Percentiles rank a stretch among this genome's conserved stretches.
Conservation (phyloP, 225 moss, liverwort and hornwort species). For the Marchantia paleacea region DNA sequence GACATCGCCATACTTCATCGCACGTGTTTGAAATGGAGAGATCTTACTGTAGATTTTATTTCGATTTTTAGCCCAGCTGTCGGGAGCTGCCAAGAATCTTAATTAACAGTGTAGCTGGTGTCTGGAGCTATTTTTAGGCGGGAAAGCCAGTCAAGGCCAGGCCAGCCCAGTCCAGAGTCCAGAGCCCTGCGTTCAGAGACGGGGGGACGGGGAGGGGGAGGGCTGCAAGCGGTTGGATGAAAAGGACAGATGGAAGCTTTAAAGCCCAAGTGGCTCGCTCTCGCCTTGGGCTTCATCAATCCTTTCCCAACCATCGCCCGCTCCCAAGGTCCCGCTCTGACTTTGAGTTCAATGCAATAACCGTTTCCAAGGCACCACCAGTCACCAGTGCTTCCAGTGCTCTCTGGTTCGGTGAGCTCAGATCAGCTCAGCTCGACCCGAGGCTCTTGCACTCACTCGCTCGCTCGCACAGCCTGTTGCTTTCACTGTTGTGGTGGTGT, state of each 20-base stretch:
- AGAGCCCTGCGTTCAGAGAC: neutral
- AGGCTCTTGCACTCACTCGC: neutral
- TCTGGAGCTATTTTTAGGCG: conserved; percentile 15
- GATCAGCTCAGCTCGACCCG: neutral
- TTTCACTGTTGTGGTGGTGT: neutral
- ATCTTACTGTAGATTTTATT: conserved; percentile 17
- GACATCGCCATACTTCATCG: neutral
- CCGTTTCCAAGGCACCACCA: conserved; percentile 1
- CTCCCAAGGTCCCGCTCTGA: neutral
- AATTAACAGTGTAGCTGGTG: neutral
- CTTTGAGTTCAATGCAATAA: conserved; percentile 1
- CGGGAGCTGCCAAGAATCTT: conserved; percentile 27
- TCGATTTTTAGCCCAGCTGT: conserved; percentile 22
- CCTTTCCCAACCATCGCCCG: neutral
- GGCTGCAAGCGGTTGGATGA: neutral
- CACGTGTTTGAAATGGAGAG: conserved; percentile 10
- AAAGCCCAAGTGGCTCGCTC: neutral
- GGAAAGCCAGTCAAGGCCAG: conserved; percentile 7
- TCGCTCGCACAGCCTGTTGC: neutral
- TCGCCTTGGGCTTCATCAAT: neutral
- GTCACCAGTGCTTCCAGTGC: neutral
- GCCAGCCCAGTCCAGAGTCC: neutral
- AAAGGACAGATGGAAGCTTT: conserved; percentile 7
- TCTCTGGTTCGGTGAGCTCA: neutral
- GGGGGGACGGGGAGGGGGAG: too few relatives aligned